Conservation (phyloP, 768 basidiomycete species). For the Pleurotus ostreatus region DNA sequence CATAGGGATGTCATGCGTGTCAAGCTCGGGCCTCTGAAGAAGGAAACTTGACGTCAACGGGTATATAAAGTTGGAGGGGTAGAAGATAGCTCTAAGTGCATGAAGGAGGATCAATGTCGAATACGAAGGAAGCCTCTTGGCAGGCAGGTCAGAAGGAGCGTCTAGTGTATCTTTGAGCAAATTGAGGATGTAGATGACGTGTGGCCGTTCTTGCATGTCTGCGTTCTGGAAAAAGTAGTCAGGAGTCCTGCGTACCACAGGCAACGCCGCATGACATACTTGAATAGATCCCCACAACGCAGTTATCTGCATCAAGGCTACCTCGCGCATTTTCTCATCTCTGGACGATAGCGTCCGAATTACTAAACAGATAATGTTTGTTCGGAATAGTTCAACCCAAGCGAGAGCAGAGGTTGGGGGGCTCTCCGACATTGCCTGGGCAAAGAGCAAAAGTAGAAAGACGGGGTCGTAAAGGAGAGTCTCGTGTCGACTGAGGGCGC, state of each 20-base stretch:
- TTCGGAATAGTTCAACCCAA: slow-evolving; percentile 88
- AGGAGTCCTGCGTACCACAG: neutral
- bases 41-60: slow-evolving; percentile 85
- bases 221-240: slow-evolving; percentile 34
- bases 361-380: slow-evolving; percentile 71
- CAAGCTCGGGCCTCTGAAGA: slow-evolving; percentile 81
- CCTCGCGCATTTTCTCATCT: slow-evolving; percentile 51
- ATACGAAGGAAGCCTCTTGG: slow-evolving; percentile 67
- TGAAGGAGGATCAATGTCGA: slow-evolving; percentile 81
- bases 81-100: slow-evolving; percentile 76
- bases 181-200: slow-evolving; percentile 67
- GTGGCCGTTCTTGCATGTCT: slow-evolving; percentile 74
- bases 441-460: slow-evolving; percentile 67
- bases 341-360: slow-evolving; percentile 71
- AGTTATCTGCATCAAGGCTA: slow-evolving; percentile 59
- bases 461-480: slow-evolving; percentile 71
- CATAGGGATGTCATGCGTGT: slow-evolving; percentile 83
- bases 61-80: slow-evolving; percentile 86
- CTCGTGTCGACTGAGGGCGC: slow-evolving; percentile 21
- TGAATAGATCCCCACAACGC: slow-evolving; percentile 58
- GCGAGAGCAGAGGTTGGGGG: slow-evolving; percentile 54
- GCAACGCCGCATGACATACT: slow-evolving; percentile 35
- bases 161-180: slow-evolving; percentile 58
- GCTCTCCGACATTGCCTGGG: slow-evolving; percentile 58
- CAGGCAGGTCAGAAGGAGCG: slow-evolving; percentile 30